Base-by-base conservation (phyloP, 1,139 yeast genomes). In the Blastobotrys arbuscula region DNA sequence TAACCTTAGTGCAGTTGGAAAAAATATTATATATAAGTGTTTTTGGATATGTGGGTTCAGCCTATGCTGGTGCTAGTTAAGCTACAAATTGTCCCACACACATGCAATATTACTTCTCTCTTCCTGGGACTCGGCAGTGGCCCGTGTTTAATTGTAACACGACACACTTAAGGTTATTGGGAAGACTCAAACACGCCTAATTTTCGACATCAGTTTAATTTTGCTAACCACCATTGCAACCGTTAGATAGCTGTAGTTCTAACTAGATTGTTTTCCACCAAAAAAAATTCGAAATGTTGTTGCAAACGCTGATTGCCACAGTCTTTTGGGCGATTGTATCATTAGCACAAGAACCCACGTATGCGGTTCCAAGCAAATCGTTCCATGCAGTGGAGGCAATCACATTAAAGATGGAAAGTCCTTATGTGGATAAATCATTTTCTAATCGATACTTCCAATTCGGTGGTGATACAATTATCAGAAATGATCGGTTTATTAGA, bases 391-490 rank as follows among this genome's bases (percentile, higher is more conserved):
- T 41, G 18, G 38, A 41, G n/a, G 44, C 38, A 12, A 20, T 41
- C n/a, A 24, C 45, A 21, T 24, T 42, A 5, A 24, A 42, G 8
- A 45, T 48, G 21, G 41, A 35, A 26, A 23, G 35, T 41, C 53
- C 53, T 13, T 48, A 37, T 21, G 34, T 48, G 5, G 49, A 50
- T 41, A 50, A 44, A 34, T 38, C 35, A 13, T 45, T 50, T 23
- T 38, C 47, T 7, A 50, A 39, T 40, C 49, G 69, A 33, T 67
- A 67, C 61, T 71, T 63, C 53, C 73, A 69, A 45, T 69, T 61
- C 50, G 71, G 71, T 31, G 74, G 74, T 8, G 60, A 61, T 48
- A 61, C 68, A 13, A 57, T 70, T 31, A 55, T 70, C 42, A 55
- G 67, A 23, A 59, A 64, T 39, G 70, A 67, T 48, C 50, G 59